Evolutionary conservation across 129 eudicot species (phyloP), one percentile per base, ranked within the genome.

Genomic region (Ambrosia artemisiifolia): DNA sequence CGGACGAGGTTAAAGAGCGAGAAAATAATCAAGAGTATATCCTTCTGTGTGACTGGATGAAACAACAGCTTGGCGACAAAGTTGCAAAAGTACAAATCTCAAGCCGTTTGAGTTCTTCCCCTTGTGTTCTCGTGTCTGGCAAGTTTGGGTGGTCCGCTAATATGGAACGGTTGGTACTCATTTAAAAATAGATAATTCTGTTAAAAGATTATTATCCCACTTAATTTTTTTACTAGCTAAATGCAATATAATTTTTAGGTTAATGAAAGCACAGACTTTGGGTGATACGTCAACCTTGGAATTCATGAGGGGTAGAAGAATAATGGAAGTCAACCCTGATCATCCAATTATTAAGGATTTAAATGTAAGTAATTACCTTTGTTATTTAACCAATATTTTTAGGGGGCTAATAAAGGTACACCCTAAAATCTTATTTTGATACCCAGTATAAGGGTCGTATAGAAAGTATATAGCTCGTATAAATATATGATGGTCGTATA

Each of bases 91-190:
- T 95, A 38, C 97, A 91, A 81, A 80, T 95, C 70, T 91, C 99
- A n/a, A 88, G 80, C 50, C 97, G 99, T 72, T 81, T 95, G 42
- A 88, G 96, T 79, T 83, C 97, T 13, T 95, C 99, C 20, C 99
- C 99, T 3, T 95, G 99, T 75, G 99, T 95, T 55, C 92, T 95
- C 62, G 99, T 91, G 42, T 95, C 99, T 11, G 99, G 97, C 61
- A 95, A 95, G 82, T 91, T 91, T 72, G 99, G 99, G 1, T 95
- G 99, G 99, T 95, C 97, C 11, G 99, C 99, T 44, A 95, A 95
- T 69, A 95, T 95, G 99, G 99, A 95, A 77, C 83, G 99, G 99
- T 95, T 17, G 3, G 83, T 75, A 46, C 30, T 30, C 11, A 67
- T 49, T 63, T 44, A 6, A 38, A 54, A 9, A 35, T 5, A 65